phyloP scores from a whole-genome alignment of 2,329 filamentous ascomycete genomes.

The Colletotrichum sp. region DNA sequence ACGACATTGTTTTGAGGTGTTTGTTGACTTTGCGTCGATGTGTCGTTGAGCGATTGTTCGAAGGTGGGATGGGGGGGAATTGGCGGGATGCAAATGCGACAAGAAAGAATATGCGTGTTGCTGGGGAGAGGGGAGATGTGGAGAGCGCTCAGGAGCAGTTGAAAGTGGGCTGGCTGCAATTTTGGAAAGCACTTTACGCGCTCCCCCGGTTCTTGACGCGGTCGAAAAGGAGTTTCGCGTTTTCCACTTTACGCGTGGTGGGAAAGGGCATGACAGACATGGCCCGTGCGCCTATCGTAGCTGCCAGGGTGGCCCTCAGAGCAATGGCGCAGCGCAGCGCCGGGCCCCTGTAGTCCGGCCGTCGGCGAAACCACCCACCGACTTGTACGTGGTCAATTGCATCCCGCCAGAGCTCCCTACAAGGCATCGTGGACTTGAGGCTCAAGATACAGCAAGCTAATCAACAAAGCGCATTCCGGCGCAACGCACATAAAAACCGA shows the following conservation, averaged over 20 bases:
- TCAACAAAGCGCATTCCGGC: constrained; percentile 13
- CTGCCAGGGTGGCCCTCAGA: neutral
- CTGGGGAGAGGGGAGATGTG: constrained; percentile 18
- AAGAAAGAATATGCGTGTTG: constrained; percentile 24
- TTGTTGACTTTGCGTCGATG: neutral
- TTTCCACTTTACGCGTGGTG: constrained; percentile 26
- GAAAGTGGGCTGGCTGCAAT: constrained; percentile 17
- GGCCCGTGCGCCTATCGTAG: constrained; percentile 1
- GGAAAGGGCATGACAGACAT: neutral
- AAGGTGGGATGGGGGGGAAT: constrained; percentile 11
- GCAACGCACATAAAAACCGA: constrained; percentile 16
- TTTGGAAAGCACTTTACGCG: constrained; percentile 18
- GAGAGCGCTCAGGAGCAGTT: constrained; percentile 14
- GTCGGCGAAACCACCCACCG: constrained; percentile 21
- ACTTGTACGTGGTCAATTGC: constrained; percentile 22
- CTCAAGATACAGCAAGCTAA: neutral
- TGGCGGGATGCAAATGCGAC: constrained; percentile 3
- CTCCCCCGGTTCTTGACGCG: neutral
- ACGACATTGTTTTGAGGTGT: constrained; percentile 39
- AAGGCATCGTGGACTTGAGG: constrained; percentile 18
- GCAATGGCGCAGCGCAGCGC: neutral
- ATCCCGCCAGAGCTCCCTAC: constrained; percentile 13
- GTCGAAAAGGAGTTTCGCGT: constrained; percentile 21
- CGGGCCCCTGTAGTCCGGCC: constrained; percentile 3
- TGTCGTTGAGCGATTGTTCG: constrained; percentile 7